Conservation (phyloP, 306 rosid species). For the Glycine latifolia region DNA sequence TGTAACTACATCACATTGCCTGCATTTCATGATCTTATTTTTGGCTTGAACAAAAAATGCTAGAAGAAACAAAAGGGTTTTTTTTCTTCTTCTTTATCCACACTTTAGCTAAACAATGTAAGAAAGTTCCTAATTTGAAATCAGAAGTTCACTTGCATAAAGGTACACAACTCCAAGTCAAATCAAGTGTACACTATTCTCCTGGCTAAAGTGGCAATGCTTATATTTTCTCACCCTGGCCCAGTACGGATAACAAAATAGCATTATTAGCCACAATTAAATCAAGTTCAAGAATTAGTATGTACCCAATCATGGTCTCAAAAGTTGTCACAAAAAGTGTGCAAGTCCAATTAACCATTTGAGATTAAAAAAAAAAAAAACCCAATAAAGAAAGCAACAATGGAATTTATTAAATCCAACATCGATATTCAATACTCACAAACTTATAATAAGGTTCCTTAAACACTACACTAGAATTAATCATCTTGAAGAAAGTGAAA, state of each 20-base stretch:
- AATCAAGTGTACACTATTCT: too few species aligned
- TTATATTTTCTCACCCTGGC: too few species aligned
- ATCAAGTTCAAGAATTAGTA: not conserved
- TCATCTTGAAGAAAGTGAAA: conserved; percentile 30
- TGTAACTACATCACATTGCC: too few species aligned
- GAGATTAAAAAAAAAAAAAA: not conserved
- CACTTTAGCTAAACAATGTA: too few species aligned
- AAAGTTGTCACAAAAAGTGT: conserved; percentile 34
- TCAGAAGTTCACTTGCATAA: too few species aligned
- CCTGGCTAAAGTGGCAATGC: too few species aligned
- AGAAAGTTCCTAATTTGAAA: too few species aligned
- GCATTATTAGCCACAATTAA: not conserved
- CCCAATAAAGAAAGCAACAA: not conserved
- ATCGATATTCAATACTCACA: conserved; percentile 9
- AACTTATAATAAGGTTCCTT: conserved; percentile 37
- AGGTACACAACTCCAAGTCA: too few species aligned
- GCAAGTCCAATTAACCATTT: conserved; percentile 17
- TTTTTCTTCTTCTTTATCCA: too few species aligned
- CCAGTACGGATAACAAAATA: not conserved
- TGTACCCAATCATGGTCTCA: not conserved
- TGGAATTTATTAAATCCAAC: conserved; percentile 26
- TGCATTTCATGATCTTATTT: too few species aligned
- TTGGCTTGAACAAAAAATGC: too few species aligned
- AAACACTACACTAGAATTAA: not conserved
- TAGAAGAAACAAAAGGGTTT: too few species aligned